phyloP scores from a whole-genome alignment of 108 stramenopile species.

The Pseudonitzschia multiseries region DNA sequence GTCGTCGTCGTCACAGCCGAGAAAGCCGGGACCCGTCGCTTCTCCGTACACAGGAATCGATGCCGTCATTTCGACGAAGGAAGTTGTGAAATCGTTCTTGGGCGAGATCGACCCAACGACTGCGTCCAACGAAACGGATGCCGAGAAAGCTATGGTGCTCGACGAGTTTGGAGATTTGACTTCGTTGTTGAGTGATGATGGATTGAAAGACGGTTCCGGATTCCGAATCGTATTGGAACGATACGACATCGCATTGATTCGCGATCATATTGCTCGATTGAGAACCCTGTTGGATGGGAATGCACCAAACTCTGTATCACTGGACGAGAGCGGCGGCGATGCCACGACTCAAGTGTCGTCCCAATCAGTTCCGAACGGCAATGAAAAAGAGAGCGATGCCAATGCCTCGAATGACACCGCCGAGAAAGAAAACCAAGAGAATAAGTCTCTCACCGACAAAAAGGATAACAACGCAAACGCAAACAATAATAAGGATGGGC shows the following conservation, averaged over 20 bases:
- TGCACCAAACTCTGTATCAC: conserved; percentile 48
- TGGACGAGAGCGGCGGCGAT: conserved; percentile 30
- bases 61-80: conserved; percentile 63
- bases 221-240: conserved; percentile 77
- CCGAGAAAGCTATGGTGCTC: conserved; percentile 26
- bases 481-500: conserved; percentile 16
- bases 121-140: background rate
- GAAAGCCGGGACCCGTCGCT: conserved; percentile 19
- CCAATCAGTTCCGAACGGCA: background rate
- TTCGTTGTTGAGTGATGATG: conserved; percentile 31
- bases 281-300: conserved; percentile 70
- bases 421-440: conserved; percentile 22
- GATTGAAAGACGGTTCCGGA: conserved; percentile 49
- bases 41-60: conserved; percentile 59
- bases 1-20: background rate
- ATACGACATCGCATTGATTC: conserved; percentile 63
- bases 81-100: conserved; percentile 48
- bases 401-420: background rate
- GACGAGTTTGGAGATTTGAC: conserved; percentile 81
- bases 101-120: conserved; percentile 24
- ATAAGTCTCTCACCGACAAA: conserved; percentile 14
- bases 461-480: conserved; percentile 10
- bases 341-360: background rate
- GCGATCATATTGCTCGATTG: conserved; percentile 67
- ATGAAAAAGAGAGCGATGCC: conserved; percentile 1